These are phyloP conservation scores for Paragyromitra xinjiangensis DNA, from an alignment of 495 filamentous ascomycete genomes.

Conservation along the genomic window DNA sequence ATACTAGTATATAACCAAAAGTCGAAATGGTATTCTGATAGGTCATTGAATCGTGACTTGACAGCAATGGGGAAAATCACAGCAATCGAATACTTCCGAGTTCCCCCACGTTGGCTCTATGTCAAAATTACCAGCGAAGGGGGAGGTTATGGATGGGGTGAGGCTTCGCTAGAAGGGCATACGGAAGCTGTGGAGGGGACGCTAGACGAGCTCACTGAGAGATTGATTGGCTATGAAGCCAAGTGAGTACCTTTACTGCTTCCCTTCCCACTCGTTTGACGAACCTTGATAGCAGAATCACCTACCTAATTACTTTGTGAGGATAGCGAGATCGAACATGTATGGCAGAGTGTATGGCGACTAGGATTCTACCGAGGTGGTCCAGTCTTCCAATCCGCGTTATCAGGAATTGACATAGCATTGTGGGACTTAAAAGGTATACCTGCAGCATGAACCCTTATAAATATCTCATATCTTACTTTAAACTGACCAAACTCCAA, in stretches of 20 bases:
- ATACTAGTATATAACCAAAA: conserved; percentile 3
- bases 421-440: conserved; percentile 72
- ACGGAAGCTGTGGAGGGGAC: conserved; percentile 71
- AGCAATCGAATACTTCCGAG: conserved; percentile 68
- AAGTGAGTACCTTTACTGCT: conserved; percentile 61
- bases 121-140: conserved; percentile 71
- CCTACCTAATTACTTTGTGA: background rate
- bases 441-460: conserved; percentile 56
- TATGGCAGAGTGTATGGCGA: conserved; percentile 75
- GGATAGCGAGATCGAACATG: conserved; percentile 64
- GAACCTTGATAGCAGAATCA: background rate
- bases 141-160: conserved; percentile 70
- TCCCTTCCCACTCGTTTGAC: background rate
- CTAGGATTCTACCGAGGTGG: conserved; percentile 78
- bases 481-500: conserved; percentile 39
- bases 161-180: conserved; percentile 72
- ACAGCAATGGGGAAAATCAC: conserved; percentile 30
- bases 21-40: background rate
- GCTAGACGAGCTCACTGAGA: conserved; percentile 66
- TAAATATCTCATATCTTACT: background rate
- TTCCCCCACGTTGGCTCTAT: conserved; percentile 72
- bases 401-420: conserved; percentile 79
- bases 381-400: conserved; percentile 78
- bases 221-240: conserved; percentile 69
- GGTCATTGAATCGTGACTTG: background rate